Base-by-base conservation (phyloP, 1,284 basidiomycete genomes). In the Pseudozyma pruni region DNA sequence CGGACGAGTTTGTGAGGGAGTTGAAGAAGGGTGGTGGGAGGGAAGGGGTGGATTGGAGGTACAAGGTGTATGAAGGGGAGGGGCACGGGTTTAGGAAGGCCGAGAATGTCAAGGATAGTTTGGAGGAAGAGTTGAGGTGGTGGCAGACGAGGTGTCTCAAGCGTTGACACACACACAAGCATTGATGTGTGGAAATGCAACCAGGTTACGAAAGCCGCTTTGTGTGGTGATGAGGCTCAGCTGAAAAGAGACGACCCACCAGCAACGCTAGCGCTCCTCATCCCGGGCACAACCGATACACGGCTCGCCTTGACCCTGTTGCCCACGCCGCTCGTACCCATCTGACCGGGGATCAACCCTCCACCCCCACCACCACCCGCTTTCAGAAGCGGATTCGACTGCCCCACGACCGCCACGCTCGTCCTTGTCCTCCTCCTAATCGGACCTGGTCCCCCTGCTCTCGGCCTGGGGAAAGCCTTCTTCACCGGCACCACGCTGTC, bases 1-100 rank as follows among this genome's bases (percentile, higher is more conserved):
- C 87, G 0, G 85, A 87, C 53, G 53, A 63, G 10, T 78, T 85
- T 46, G 45, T 69, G 6, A 19, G 57, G 3, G 38, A 58, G 8
- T 55, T 81, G 25, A 44, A 58, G 22, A 40, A 55, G 11, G 41
- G 52, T 0, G 74, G 69, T 7, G 68, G 67, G 0, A 37, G 33
- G 3, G 50, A 70, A 7, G 58, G 42, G 0, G 23, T 7, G 2
- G 53, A 61, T 43, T 68, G 53, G 56, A 48, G 47, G 35, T 81
- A 81, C 23, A 43, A 72, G 11, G 49, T 75, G 13, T 77, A 74
- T 35, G 23, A 71, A 9, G 74, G 72, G 0, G 78, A 81, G 37
- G 78, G 72, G 9, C 76, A 78, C 29, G 75, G 74, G 40, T 63
- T 68, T 23, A 48, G 58, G 14, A 51, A 39, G 23, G 35, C 20